phyloP scores from a whole-genome alignment of 306 rosid genomes.

The Begonia masoniana region DNA sequence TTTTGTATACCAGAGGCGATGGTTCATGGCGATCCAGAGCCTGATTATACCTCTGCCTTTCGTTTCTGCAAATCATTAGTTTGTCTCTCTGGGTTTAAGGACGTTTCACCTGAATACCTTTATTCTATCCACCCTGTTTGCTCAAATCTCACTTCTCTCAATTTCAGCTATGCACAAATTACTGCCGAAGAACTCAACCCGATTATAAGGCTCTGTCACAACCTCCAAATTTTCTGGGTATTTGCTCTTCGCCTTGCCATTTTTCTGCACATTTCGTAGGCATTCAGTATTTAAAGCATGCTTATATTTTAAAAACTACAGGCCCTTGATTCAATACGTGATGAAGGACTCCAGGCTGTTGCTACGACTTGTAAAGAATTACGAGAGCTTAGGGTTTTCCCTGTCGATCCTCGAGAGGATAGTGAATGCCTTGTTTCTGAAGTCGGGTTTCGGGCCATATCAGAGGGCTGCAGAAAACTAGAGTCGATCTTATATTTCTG shows the following conservation, averaged over 20 bases:
- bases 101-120: conserved; percentile 37
- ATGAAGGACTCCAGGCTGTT: conserved; percentile 80
- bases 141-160: conserved; percentile 51
- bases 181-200: conserved; percentile 45
- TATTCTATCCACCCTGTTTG: conserved; percentile 55
- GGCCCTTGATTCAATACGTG: conserved; percentile 68
- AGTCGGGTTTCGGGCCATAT: conserved; percentile 63
- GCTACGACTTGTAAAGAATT: conserved; percentile 70
- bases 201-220: conserved; percentile 49
- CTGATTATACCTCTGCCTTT: conserved; percentile 53
- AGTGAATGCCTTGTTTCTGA: conserved; percentile 69
- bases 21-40: conserved; percentile 37
- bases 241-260: conserved; percentile 9
- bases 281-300: conserved; percentile 10
- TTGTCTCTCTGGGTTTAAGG: conserved; percentile 83
- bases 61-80: conserved; percentile 62
- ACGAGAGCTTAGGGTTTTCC: conserved; percentile 74
- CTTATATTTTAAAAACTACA: conserved; percentile 15
- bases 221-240: conserved; percentile 66
- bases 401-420: conserved; percentile 37
- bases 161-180: conserved; percentile 64
- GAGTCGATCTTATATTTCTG: conserved; percentile 64
- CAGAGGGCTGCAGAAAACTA: conserved; percentile 74
- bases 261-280: conserved; percentile 1
- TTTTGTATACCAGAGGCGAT: conserved; percentile 27